These are phyloP conservation scores for Tarenaya hassleriana DNA, from an alignment of 345 rosid species.

Conservation along the genomic window DNA sequence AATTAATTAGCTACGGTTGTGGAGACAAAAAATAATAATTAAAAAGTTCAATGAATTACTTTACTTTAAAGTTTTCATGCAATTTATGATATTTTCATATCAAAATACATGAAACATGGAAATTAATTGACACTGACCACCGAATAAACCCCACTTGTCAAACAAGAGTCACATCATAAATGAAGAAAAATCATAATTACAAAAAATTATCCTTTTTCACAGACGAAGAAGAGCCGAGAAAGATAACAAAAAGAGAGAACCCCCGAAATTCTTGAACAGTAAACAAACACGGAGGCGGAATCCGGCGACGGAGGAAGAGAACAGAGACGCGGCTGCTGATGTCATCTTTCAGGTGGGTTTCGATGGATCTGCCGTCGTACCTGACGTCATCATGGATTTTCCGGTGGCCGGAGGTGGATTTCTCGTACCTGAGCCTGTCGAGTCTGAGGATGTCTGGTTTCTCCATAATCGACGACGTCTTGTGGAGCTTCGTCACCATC, in stretches of 20 bases:
- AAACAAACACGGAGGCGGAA: background rate
- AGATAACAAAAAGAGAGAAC: background rate
- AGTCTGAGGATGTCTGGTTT: slow-evolving; percentile 37
- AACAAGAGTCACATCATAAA: slow-evolving; percentile 5
- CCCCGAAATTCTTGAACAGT: background rate
- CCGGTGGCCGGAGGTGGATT: slow-evolving; percentile 62
- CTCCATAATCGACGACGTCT: slow-evolving; percentile 53
- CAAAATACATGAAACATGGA: slow-evolving; percentile 7
- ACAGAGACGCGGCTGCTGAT: slow-evolving; percentile 15
- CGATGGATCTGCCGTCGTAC: slow-evolving; percentile 39
- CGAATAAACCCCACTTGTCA: slow-evolving; percentile 24
- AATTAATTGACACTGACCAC: slow-evolving; percentile 16
- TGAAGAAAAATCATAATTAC: background rate
- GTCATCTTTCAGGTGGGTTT: slow-evolving; percentile 41
- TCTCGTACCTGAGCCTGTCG: slow-evolving; percentile 37
- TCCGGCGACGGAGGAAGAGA: background rate
- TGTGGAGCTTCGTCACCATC: slow-evolving; percentile 56
- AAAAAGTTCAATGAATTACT: too few relatives aligned
- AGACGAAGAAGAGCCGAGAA: background rate
- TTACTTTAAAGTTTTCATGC: too few relatives aligned
- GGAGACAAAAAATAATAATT: too few relatives aligned
- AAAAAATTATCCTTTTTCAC: background rate
- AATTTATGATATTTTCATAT: slow-evolving; percentile 20
- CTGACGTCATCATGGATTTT: slow-evolving; percentile 32
- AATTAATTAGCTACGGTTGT: too few relatives aligned